Evolutionary conservation across 208 protist genomes (phyloP).

Genomic region (Naegleria lovaniensis): DNA sequence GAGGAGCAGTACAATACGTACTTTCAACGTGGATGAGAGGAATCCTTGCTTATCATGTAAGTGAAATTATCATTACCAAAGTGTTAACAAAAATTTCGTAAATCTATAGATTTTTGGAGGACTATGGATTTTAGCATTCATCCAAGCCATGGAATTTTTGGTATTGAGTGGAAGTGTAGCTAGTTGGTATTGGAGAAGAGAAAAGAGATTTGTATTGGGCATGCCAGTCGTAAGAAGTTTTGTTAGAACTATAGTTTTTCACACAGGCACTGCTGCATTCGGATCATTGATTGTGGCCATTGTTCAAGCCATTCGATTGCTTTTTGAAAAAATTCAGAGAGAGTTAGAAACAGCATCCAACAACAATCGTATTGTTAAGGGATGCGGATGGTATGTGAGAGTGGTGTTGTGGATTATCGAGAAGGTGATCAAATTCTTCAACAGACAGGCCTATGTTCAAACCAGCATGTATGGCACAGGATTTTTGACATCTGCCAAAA

Average conservation of each 20-base stretch:
- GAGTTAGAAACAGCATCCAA: not conserved
- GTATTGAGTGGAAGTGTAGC: not conserved
- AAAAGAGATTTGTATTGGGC: not conserved
- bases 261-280: slow-evolving; percentile 61
- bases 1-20: not conserved
- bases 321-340: slow-evolving; percentile 45
- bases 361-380: slow-evolving; percentile 30
- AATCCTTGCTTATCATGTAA: not conserved
- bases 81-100: too few species aligned
- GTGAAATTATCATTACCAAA: too few species aligned
- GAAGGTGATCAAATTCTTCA: slow-evolving; percentile 61
- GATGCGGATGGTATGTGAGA: slow-evolving; percentile 38
- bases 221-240: not conserved
- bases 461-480: not conserved
- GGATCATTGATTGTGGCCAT: slow-evolving; percentile 65
- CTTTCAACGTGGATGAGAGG: not conserved
- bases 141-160: not conserved
- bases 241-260: slow-evolving; percentile 40
- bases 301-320: slow-evolving; percentile 49
- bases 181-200: slow-evolving; percentile 18
- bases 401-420: slow-evolving; percentile 58
- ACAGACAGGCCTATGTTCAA: slow-evolving; percentile 66
- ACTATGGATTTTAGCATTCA: not conserved
- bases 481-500: not conserved
- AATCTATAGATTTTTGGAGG: not conserved